These are phyloP conservation scores for Penicillium sp. DNA, from an alignment of 2,329 filamentous ascomycete species.

Conservation along the genomic window DNA sequence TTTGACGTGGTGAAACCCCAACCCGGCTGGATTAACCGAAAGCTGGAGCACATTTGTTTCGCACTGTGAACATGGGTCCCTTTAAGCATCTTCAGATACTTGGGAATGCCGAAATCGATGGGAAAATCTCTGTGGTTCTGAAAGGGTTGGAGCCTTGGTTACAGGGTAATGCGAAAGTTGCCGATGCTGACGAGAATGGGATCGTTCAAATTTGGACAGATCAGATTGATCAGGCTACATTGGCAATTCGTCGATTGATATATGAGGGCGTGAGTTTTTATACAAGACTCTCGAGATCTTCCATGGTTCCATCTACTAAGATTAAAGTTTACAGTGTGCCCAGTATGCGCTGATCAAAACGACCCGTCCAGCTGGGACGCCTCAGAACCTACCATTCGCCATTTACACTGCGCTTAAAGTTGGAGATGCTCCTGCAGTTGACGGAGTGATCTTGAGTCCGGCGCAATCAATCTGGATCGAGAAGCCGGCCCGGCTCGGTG, in stretches of 20 bases:
- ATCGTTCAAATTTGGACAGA: neutral
- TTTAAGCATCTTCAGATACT: neutral
- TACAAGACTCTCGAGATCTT: no score
- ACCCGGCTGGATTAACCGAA: neutral
- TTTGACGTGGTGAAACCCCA: neutral
- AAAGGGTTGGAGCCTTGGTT: neutral
- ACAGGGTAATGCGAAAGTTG: neutral
- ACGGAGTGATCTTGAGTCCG: neutral
- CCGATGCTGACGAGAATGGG: neutral
- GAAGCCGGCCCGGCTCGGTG: neutral
- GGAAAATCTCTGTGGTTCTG: neutral
- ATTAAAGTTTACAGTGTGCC: neutral
- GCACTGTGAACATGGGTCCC: neutral
- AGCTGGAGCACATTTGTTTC: neutral
- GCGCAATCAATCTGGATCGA: neutral
- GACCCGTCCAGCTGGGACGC: neutral
- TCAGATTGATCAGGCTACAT: neutral
- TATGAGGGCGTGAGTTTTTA: neutral
- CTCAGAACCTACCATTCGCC: neutral
- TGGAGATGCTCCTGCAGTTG: neutral
- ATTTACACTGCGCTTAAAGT: neutral
- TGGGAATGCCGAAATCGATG: neutral
- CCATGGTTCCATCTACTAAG: neutral
- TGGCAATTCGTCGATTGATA: neutral
- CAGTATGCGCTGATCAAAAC: constrained; percentile 1